Base-by-base conservation (phyloP, 129 eudicot species). In the Saposhnikovia divaricata region DNA sequence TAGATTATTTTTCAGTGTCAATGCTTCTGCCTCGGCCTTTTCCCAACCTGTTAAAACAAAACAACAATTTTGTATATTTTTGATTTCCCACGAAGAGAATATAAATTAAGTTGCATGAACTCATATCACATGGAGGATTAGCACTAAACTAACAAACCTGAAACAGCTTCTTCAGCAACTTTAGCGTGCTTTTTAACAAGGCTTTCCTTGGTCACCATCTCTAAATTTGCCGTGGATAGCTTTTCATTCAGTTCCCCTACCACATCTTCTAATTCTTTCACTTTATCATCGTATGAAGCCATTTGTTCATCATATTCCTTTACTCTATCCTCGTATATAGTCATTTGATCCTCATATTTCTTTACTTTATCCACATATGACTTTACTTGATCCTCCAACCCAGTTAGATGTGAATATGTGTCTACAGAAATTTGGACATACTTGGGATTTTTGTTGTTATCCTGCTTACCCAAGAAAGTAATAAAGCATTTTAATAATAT, bases 121-220 rank as follows among this genome's bases (percentile, higher is more conserved):
- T 44, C n/a, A n/a, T 44, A 73, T 73, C 45, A 44, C 77, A 19
- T 44, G 53, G 19, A 55, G 28, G 37, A 43, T 40, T 72, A 80
- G 59, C 16, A 80, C n/a, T 42, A 48, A 39, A 77, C 31, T 15
- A 9, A 80, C 74, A 90, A 66, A 96, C 99, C 99, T 83, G 98
- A 92, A 57, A 96, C 98, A 59, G 99, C 99, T 79, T 96, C 99
- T 83, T 96, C 99, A 28, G 99, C 99, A 74, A 96, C 99, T 85
- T 96, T 96, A 10, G 91, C 91, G 38, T 96, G 99, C 80, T 96
- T 97, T 82, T 96, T 96, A 69, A 92, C 99, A 73, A 89, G 79
- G 86, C 83, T 91, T 79, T 92, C 99, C 83, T 96, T 90, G 16
- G 92, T 85, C 21, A 87, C 88, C 84, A 96, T 89, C 78, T 96